Percentiles rank a stretch among this genome's conserved stretches.
phyloP scores from a whole-genome alignment of 495 filamentous ascomycete species.

The Xanthoparmelia taractica region DNA sequence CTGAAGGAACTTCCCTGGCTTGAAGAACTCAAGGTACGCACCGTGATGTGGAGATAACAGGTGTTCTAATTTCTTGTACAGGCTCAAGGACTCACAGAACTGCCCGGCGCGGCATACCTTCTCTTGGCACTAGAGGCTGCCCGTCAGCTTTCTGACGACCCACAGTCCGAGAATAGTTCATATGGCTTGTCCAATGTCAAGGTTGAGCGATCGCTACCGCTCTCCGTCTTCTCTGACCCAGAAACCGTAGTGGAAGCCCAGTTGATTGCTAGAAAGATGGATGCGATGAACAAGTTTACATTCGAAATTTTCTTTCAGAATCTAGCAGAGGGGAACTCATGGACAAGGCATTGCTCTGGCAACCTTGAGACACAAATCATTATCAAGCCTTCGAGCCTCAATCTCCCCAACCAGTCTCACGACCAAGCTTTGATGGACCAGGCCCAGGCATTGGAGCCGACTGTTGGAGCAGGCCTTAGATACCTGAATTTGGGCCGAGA shows the following conservation, averaged over 20 bases:
- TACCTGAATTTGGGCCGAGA: slow-evolving; percentile 1
- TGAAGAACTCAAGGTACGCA: slow-evolving; percentile 9
- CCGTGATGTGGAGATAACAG: neutral
- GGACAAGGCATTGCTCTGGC: neutral
- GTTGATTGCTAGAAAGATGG: slow-evolving; percentile 9
- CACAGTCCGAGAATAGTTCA: neutral
- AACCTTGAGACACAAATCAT: neutral
- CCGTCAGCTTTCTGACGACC: slow-evolving; percentile 3
- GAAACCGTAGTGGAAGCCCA: slow-evolving; percentile 12
- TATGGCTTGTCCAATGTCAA: neutral
- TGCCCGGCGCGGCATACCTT: slow-evolving; percentile 11
- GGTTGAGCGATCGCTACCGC: slow-evolving; percentile 1
- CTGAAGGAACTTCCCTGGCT: slow-evolving; percentile 18
- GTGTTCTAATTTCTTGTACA: neutral
- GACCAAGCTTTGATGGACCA: neutral
- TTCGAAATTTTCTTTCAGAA: neutral
- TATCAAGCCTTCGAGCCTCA: neutral
- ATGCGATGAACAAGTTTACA: neutral
- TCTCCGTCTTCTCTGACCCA: neutral
- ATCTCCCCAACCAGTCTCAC: neutral
- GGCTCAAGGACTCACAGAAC: neutral
- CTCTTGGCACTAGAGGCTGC: slow-evolving; percentile 21
- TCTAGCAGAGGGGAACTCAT: neutral
- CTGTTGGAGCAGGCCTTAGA: neutral
- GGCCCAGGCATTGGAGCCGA: neutral